Evolutionary conservation across 2,329 filamentous ascomycete genomes (phyloP).

Genomic region (Penicillium sclerotigenum): DNA sequence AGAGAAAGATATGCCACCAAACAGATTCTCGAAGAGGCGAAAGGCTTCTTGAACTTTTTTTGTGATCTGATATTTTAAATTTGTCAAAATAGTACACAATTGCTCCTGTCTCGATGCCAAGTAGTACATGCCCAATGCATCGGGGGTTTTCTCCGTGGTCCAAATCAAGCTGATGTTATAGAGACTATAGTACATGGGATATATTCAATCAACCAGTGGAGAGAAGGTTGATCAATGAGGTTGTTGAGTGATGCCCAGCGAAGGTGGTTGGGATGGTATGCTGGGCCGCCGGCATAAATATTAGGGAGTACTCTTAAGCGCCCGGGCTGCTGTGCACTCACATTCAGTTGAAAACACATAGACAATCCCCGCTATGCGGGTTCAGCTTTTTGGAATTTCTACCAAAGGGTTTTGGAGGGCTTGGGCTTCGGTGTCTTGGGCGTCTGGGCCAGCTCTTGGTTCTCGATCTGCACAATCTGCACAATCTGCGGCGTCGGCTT

Average conservation of each 20-base stretch:
- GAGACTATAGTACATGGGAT: slow-evolving; percentile 28
- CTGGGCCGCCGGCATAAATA: background rate
- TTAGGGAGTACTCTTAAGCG: background rate
- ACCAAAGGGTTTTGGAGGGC: background rate
- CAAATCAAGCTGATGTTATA: slow-evolving; percentile 19
- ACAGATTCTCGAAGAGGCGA: background rate
- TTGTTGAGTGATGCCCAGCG: background rate
- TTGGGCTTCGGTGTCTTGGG: background rate
- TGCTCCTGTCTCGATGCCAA: background rate
- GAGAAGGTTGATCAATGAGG: background rate
- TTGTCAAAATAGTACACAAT: background rate
- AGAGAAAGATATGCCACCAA: background rate
- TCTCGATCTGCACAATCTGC: background rate
- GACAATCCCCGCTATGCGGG: background rate
- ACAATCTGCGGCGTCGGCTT: background rate
- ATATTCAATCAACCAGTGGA: slow-evolving; percentile 22
- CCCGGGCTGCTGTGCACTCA: background rate
- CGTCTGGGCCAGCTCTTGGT: background rate
- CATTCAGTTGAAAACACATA: background rate
- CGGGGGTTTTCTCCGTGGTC: background rate
- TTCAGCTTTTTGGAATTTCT: background rate
- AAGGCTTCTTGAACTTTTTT: background rate
- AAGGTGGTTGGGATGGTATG: background rate
- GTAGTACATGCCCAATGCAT: background rate
- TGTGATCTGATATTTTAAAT: background rate